Evolutionary conservation across 768 basidiomycete species (phyloP).

Genomic region (Suillus variegatus): DNA sequence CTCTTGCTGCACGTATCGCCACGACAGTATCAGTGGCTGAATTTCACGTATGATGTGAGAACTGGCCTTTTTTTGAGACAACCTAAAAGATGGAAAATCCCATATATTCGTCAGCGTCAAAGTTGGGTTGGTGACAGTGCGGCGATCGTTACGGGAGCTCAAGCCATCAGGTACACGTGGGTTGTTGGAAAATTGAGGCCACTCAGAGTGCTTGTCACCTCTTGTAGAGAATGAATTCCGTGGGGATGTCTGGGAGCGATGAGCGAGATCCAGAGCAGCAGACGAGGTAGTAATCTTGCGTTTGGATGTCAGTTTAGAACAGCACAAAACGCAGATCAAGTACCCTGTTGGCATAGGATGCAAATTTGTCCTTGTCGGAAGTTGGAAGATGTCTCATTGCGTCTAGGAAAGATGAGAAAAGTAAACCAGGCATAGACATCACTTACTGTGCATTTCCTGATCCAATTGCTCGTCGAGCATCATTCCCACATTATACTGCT

Average conservation of each 20-base stretch:
- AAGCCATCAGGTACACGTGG: slow-evolving; percentile 65
- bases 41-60: neutral
- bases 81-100: slow-evolving; percentile 36
- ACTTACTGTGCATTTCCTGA: slow-evolving; percentile 91
- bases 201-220: slow-evolving; percentile 82
- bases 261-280: slow-evolving; percentile 91
- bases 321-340: slow-evolving; percentile 7
- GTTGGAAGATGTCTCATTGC: slow-evolving; percentile 87
- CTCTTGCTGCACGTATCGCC: slow-evolving; percentile 47
- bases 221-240: slow-evolving; percentile 58
- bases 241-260: slow-evolving; percentile 80
- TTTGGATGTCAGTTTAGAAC: slow-evolving; percentile 5
- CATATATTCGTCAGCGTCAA: slow-evolving; percentile 39
- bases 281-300: slow-evolving; percentile 80
- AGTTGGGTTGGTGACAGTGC: no score
- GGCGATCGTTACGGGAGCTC: no score
- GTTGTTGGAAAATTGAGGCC: slow-evolving; percentile 84
- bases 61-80: slow-evolving; percentile 39
- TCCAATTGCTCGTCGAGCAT: slow-evolving; percentile 93
- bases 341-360: slow-evolving; percentile 67
- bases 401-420: slow-evolving; percentile 46
- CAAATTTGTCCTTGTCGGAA: slow-evolving; percentile 89
- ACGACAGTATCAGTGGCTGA: slow-evolving; percentile 18
- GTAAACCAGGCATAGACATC: slow-evolving; percentile 10
- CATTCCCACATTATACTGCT: slow-evolving; percentile 79